Evolutionary conservation across 2,329 filamentous ascomycete species (phyloP).

Genomic region (Pyrenophora graminea): DNA sequence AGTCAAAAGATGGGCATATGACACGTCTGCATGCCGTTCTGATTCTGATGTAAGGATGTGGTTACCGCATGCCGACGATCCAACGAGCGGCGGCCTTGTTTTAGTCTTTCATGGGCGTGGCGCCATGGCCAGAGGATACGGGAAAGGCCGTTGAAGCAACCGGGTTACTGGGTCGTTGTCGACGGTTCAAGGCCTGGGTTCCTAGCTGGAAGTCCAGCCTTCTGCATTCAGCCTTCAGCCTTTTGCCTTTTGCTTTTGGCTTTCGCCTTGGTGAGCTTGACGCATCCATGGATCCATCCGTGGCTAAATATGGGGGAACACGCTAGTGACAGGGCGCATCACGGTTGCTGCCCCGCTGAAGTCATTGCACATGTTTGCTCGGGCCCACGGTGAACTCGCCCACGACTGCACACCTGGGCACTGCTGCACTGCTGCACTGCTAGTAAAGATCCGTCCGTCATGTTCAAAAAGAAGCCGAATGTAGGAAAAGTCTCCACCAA

Average conservation of each 20-base stretch:
- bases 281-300: too few species aligned
- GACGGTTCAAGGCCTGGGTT: neutral
- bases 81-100: too few species aligned
- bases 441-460: conserved; percentile 32
- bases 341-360: conserved; percentile 21
- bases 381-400: neutral
- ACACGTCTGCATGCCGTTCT: too few species aligned
- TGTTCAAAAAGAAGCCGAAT: conserved; percentile 69
- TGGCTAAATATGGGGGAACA: neutral
- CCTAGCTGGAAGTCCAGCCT: neutral
- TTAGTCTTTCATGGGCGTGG: too few species aligned
- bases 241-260: neutral
- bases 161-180: conserved; percentile 4
- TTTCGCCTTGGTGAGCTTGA: too few species aligned
- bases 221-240: neutral
- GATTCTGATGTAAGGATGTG: too few species aligned
- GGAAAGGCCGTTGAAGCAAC: neutral
- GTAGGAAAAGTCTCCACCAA: conserved; percentile 38
- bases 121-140: neutral
- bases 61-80: too few species aligned
- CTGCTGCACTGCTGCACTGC: neutral
- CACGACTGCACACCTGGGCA: neutral
- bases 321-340: neutral
- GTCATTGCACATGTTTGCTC: conserved; percentile 7
- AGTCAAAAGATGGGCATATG: too few species aligned